phyloP scores from a whole-genome alignment of 2,329 filamentous ascomycete genomes.

The Botrytis tulipae region DNA sequence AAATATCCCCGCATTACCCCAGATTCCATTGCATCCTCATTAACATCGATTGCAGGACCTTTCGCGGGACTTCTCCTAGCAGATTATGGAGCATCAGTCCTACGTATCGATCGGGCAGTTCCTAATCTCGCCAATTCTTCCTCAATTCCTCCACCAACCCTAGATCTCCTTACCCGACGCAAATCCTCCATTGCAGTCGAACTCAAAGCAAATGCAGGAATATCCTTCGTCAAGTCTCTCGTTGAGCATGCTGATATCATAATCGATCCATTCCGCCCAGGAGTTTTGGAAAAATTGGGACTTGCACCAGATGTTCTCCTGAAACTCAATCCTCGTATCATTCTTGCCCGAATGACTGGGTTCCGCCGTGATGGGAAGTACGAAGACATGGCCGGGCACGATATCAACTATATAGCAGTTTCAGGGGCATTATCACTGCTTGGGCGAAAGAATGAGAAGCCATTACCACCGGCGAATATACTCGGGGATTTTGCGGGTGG shows the following conservation, averaged over 20 bases:
- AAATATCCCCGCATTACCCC: constrained; percentile 43
- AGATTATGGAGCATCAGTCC: constrained; percentile 83
- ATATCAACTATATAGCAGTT: constrained; percentile 95
- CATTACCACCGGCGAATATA: constrained; percentile 78
- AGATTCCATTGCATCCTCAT: constrained; percentile 4
- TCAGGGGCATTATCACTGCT: constrained; percentile 76
- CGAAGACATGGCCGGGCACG: constrained; percentile 84
- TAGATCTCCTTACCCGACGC: constrained; percentile 74
- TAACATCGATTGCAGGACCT: constrained; percentile 56
- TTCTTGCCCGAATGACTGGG: constrained; percentile 84
- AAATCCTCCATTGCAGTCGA: constrained; percentile 80
- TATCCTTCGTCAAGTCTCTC: constrained; percentile 65
- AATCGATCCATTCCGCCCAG: constrained; percentile 91
- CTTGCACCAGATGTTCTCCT: constrained; percentile 69
- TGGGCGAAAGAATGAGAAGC: constrained; percentile 66
- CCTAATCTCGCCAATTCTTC: constrained; percentile 44
- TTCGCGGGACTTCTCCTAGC: constrained; percentile 87
- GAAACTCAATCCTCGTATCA: constrained; percentile 67
- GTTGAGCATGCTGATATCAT: constrained; percentile 68
- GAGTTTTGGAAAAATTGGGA: constrained; percentile 81
- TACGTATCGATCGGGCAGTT: constrained; percentile 74
- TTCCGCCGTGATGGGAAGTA: constrained; percentile 88
- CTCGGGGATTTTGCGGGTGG: constrained; percentile 91
- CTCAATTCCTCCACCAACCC: constrained; percentile 49
- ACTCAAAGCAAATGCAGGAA: constrained; percentile 65